Conservation (phyloP, 768 basidiomycete genomes). For the Astraeus odoratus region DNA sequence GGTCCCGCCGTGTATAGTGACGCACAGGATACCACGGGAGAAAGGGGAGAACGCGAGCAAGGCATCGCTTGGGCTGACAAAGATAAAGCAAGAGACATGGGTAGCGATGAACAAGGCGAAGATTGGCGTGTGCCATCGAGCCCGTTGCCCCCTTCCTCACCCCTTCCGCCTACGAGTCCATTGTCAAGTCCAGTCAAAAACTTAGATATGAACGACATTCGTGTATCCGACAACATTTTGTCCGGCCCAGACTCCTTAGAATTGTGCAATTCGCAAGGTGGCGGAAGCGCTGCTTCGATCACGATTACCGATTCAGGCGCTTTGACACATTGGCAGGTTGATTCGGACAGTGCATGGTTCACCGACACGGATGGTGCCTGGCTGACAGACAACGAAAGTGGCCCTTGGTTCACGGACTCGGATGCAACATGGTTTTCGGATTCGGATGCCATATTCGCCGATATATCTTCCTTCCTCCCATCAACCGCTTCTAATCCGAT, state of each 20-base stretch:
- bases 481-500: slow-evolving; percentile 18
- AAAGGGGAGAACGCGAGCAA: background rate
- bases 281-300: background rate
- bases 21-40: background rate
- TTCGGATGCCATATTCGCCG: slow-evolving; percentile 23
- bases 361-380: slow-evolving; percentile 21
- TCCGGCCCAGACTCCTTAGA: slow-evolving; percentile 13
- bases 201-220: background rate
- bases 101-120: slow-evolving; percentile 21
- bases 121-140: slow-evolving; percentile 32
- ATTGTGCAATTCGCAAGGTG: slow-evolving; percentile 2
- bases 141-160: slow-evolving; percentile 57
- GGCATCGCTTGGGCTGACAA: background rate
- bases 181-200: slow-evolving; percentile 20
- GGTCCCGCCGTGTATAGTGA: background rate
- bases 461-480: slow-evolving; percentile 15
- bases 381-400: slow-evolving; percentile 27
- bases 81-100: slow-evolving; percentile 8
- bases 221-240: slow-evolving; percentile 15
- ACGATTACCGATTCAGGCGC: slow-evolving; percentile 13
- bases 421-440: slow-evolving; percentile 26
- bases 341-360: slow-evolving; percentile 18
- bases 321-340: slow-evolving; percentile 8
- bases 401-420: slow-evolving; percentile 40
- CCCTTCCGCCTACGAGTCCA: slow-evolving; percentile 50